These are phyloP conservation scores for Glycine latifolia DNA, from an alignment of 306 rosid species.

Conservation along the genomic window DNA sequence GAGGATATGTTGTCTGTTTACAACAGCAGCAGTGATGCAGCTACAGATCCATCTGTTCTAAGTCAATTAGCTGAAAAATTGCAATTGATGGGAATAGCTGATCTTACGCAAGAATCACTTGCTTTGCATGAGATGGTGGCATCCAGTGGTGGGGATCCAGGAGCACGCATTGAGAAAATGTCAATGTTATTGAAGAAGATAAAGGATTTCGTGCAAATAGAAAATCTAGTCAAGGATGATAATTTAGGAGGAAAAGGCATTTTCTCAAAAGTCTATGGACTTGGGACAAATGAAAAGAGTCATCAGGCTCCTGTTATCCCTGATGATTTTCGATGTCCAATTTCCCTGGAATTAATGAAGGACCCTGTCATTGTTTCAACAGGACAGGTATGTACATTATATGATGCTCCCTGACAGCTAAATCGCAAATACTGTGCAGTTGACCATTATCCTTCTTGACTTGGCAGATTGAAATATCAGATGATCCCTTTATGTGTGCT, in stretches of 20 bases:
- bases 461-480: constrained; percentile 14
- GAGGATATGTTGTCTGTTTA: constrained; percentile 75
- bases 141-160: constrained; percentile 84
- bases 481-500: constrained; percentile 22
- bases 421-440: constrained; percentile 11
- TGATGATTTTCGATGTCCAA: constrained; percentile 95
- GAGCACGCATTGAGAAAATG: constrained; percentile 86
- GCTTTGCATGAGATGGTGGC: constrained; percentile 95
- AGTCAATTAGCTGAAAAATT: constrained; percentile 77
- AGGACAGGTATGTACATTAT: constrained; percentile 80
- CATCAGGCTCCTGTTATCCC: constrained; percentile 71
- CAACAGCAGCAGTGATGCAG: constrained; percentile 59
- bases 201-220: constrained; percentile 82
- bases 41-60: constrained; percentile 65
- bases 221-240: constrained; percentile 67
- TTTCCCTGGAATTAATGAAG: constrained; percentile 92
- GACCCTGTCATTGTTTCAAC: constrained; percentile 99
- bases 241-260: constrained; percentile 54
- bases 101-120: constrained; percentile 86
- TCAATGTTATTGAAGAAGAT: constrained; percentile 82
- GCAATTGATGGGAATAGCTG: constrained; percentile 79
- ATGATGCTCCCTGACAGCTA: constrained; percentile 38
- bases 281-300: constrained; percentile 57
- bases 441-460: constrained; percentile 26
- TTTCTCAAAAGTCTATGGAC: constrained; percentile 61